Conservation (phyloP, 148 eudicot species). For the Rheum nobile region DNA sequence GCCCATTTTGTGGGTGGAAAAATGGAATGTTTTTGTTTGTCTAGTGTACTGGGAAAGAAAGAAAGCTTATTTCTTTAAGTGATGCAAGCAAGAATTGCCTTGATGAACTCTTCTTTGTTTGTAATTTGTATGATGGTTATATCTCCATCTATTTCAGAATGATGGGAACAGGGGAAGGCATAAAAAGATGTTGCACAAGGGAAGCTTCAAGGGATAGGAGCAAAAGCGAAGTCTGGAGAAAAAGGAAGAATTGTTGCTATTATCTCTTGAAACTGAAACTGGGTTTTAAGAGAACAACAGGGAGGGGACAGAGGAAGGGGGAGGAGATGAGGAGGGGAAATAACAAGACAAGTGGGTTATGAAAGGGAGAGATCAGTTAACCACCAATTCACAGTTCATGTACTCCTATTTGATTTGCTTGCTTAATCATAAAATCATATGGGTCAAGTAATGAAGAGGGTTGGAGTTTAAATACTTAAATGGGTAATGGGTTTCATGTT, state of each 20-base stretch:
- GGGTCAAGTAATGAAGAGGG: background rate
- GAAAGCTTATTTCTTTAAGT: background rate
- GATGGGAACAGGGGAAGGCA: too few relatives aligned
- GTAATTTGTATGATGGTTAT: too few relatives aligned
- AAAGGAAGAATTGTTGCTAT: too few relatives aligned
- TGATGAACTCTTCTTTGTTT: background rate
- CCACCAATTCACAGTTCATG: background rate
- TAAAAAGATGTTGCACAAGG: background rate
- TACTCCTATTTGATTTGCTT: background rate
- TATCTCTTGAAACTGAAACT: too few relatives aligned
- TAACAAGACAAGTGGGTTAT: background rate
- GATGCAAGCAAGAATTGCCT: background rate
- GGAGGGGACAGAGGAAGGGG: background rate
- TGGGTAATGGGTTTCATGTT: background rate
- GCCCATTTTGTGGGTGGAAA: constrained; percentile 17
- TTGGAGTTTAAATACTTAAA: background rate
- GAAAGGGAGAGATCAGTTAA: background rate
- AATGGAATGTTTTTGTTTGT: background rate
- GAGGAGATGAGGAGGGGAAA: background rate
- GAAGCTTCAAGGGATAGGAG: too few relatives aligned
- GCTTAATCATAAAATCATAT: background rate
- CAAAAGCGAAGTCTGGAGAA: too few relatives aligned
- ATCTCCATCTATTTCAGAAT: too few relatives aligned
- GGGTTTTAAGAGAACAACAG: background rate
- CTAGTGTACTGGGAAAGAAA: too few relatives aligned